These are phyloP conservation scores for Aspergillus neotritici DNA, from an alignment of 2,329 filamentous ascomycete genomes.

Conservation along the genomic window DNA sequence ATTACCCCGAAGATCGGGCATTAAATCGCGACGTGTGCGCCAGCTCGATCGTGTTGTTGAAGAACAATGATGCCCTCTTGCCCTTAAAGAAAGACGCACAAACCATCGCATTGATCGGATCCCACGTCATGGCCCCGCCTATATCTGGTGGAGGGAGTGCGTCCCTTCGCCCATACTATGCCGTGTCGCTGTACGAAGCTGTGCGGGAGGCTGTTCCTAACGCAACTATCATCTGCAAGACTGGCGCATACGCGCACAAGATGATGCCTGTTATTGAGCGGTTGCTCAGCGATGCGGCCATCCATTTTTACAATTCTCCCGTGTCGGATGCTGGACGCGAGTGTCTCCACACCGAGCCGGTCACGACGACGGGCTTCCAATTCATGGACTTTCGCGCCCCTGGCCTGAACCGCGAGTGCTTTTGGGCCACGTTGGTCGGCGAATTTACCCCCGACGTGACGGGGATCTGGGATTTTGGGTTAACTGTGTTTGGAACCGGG, in stretches of 20 bases:
- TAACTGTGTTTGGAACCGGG: slow-evolving; percentile 56
- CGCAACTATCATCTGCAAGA: slow-evolving; percentile 9
- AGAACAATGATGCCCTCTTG: slow-evolving; percentile 15
- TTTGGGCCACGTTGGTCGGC: slow-evolving; percentile 54
- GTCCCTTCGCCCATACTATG: slow-evolving; percentile 30
- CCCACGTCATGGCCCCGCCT: slow-evolving; percentile 30
- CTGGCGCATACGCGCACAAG: slow-evolving; percentile 26
- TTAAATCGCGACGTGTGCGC: slow-evolving; percentile 13
- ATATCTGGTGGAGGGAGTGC: slow-evolving; percentile 32
- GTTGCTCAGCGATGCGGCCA: slow-evolving; percentile 24
- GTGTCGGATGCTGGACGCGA: slow-evolving; percentile 15
- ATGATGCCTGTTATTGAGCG: slow-evolving; percentile 28
- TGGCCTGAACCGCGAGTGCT: slow-evolving; percentile 23
- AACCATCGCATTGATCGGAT: slow-evolving; percentile 24
- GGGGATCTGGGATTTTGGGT: slow-evolving; percentile 54
- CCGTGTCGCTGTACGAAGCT: slow-evolving; percentile 28
- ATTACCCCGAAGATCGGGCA: slow-evolving; percentile 14
- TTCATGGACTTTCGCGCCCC: slow-evolving; percentile 32
- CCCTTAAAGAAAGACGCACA: slow-evolving; percentile 14
- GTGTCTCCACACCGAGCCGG: slow-evolving; percentile 14
- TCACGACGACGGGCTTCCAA: slow-evolving; percentile 32
- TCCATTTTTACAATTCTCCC: slow-evolving; percentile 17
- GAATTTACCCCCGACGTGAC: slow-evolving; percentile 52
- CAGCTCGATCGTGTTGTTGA: slow-evolving; percentile 16
- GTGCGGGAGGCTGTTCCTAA: slow-evolving; percentile 17